Conservation (phyloP, 768 basidiomycete genomes). For the Trametes cubensis region DNA sequence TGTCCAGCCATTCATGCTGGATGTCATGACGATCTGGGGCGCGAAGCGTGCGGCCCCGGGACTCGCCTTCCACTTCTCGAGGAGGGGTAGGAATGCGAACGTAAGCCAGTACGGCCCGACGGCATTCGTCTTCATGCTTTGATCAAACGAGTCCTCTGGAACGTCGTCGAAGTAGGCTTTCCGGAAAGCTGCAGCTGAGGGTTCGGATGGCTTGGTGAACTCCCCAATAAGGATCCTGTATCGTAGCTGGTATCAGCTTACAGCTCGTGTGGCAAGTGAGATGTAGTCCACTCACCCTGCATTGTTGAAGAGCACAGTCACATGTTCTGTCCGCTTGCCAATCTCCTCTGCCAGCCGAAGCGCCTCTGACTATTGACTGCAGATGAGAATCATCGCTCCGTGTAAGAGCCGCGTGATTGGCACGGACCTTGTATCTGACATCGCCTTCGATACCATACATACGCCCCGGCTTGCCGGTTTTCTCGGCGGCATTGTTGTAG, state of each 20-base stretch:
- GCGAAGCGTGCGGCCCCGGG: slow-evolving; percentile 40
- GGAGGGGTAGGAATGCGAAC: slow-evolving; percentile 56
- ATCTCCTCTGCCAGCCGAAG: slow-evolving; percentile 45
- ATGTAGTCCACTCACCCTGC: slow-evolving; percentile 38
- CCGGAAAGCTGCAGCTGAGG: slow-evolving; percentile 43
- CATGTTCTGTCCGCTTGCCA: slow-evolving; percentile 39
- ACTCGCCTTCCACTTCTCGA: slow-evolving; percentile 48
- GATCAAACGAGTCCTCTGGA: slow-evolving; percentile 41
- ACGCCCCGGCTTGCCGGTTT: slow-evolving; percentile 34
- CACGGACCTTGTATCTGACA: slow-evolving; percentile 41
- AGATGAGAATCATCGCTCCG: background rate
- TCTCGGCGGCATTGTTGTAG: slow-evolving; percentile 43
- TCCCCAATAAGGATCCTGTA: slow-evolving; percentile 33
- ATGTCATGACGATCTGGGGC: slow-evolving; percentile 53
- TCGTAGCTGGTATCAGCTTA: background rate
- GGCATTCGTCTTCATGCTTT: slow-evolving; percentile 42
- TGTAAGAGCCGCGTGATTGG: too few species aligned
- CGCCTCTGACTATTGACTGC: slow-evolving; percentile 42
- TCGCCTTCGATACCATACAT: slow-evolving; percentile 48
- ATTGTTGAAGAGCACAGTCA: slow-evolving; percentile 54
- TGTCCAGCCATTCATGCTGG: slow-evolving; percentile 56
- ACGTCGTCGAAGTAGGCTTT: slow-evolving; percentile 44
- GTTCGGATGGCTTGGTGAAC: slow-evolving; percentile 32
- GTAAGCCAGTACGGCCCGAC: slow-evolving; percentile 57
- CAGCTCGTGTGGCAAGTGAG: background rate